A percentile compares a stretch with the other conserved stretches of the same genome.
Conservation (phyloP, 306 rosid species). For the Arachis stenosperma region DNA sequence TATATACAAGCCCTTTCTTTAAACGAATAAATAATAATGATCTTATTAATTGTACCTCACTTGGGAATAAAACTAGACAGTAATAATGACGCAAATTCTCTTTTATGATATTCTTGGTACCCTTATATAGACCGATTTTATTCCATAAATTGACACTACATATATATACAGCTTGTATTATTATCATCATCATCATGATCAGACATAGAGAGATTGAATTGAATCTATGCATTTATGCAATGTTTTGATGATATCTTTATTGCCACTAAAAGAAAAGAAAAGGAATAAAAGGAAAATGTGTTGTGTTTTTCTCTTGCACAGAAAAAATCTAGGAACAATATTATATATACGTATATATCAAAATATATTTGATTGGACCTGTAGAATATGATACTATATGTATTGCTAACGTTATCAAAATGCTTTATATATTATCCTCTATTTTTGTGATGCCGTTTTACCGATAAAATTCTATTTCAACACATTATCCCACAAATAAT, state of each 20-base stretch:
- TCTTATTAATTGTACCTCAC: constrained; percentile 32
- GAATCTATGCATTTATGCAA: constrained; percentile 29
- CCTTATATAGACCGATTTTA: neutral
- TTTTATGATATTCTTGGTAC: constrained; percentile 24
- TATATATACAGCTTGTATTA: neutral
- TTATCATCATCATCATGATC: constrained; percentile 6
- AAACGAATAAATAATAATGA: constrained; percentile 14
- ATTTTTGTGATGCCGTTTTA: constrained; percentile 23
- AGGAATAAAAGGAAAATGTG: neutral
- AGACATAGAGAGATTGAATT: constrained; percentile 25
- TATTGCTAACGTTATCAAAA: neutral
- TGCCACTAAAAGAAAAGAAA: constrained; percentile 16
- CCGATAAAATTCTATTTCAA: constrained; percentile 19
- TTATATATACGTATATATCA: neutral
- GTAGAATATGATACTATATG: constrained; percentile 12
- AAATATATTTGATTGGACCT: constrained; percentile 22
- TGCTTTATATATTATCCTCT: neutral
- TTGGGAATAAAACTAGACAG: constrained; percentile 18
- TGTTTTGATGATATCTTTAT: neutral
- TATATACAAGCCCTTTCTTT: too few species aligned
- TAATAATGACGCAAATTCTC: constrained; percentile 21
- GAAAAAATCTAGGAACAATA: neutral
- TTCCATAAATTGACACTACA: constrained; percentile 22
- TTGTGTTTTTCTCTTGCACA: constrained; percentile 19
- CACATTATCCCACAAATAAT: neutral